These are phyloP conservation scores for Penicillium palitans DNA, from an alignment of 2,329 filamentous ascomycete species.

Conservation along the genomic window DNA sequence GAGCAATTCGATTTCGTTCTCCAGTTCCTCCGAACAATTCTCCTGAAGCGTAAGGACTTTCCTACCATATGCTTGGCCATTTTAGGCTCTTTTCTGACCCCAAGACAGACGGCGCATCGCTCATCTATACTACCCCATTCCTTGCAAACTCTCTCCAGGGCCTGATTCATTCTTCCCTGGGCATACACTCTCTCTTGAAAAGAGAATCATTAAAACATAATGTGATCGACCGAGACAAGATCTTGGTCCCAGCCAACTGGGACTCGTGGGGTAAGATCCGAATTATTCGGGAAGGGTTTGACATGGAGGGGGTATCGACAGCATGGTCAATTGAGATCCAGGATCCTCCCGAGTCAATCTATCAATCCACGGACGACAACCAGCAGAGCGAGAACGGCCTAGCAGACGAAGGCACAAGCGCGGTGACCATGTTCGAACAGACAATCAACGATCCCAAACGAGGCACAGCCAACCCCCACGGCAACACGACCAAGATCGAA, in stretches of 20 bases:
- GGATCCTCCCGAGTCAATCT: conserved; percentile 42
- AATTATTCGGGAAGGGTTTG: conserved; percentile 85
- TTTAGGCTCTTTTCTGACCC: conserved; percentile 16
- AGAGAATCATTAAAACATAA: conserved; percentile 80
- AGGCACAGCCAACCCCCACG: conserved; percentile 56
- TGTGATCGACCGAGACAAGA: conserved; percentile 90
- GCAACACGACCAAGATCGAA: conserved; percentile 51
- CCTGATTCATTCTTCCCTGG: conserved; percentile 80
- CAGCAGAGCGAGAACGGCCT: conserved; percentile 22
- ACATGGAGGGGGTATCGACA: conserved; percentile 80
- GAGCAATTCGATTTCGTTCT: conserved; percentile 95
- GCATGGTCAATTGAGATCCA: conserved; percentile 86
- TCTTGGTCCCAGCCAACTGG: conserved; percentile 94
- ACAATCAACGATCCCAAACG: conserved; percentile 74
- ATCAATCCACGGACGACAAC: conserved; percentile 27
- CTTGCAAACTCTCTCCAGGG: conserved; percentile 74
- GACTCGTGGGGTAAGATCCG: conserved; percentile 98
- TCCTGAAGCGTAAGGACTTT: conserved; percentile 72
- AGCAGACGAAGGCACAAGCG: conserved; percentile 52
- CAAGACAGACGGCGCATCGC: conserved; percentile 70
- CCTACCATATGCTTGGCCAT: conserved; percentile 6
- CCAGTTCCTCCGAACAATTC: conserved; percentile 84
- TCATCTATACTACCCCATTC: conserved; percentile 80
- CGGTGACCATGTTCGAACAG: conserved; percentile 73
- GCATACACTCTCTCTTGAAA: conserved; percentile 80